These are phyloP conservation scores for Kwoniella sp. DNA, from an alignment of 768 basidiomycete species.

Conservation along the genomic window DNA sequence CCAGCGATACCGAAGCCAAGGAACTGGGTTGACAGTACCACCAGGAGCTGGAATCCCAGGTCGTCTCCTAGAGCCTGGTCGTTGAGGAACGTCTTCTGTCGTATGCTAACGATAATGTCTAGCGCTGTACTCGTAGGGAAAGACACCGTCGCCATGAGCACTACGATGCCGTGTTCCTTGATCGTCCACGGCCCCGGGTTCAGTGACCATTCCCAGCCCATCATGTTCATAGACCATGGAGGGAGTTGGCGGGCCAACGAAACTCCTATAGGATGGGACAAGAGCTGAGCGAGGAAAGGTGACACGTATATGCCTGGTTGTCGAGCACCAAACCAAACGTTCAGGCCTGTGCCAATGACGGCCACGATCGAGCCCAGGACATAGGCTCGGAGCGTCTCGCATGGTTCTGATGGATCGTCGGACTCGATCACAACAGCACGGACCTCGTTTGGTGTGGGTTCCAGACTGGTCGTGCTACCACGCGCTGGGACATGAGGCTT, in stretches of 20 bases:
- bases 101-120: constrained; percentile 2
- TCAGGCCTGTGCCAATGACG: constrained; percentile 2
- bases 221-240: background rate
- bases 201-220: background rate
- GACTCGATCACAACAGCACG: constrained; percentile 7
- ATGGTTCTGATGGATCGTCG: constrained; percentile 10
- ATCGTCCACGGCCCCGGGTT: constrained; percentile 5
- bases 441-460: too few species aligned
- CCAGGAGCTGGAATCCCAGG: constrained; percentile 4
- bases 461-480: too few species aligned
- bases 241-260: background rate
- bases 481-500: too few species aligned
- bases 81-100: constrained; percentile 5
- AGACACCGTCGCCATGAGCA: constrained; percentile 9
- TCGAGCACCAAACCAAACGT: constrained; percentile 9
- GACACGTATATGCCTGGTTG: constrained; percentile 13
- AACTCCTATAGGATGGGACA: constrained; percentile 5
- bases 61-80: constrained; percentile 1
- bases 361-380: constrained; percentile 7
- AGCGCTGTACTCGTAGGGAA: constrained; percentile 7
- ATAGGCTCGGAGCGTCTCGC: constrained; percentile 11
- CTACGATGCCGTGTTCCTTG: constrained; percentile 8
- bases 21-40: constrained; percentile 53
- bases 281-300: constrained; percentile 8
- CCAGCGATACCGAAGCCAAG: constrained; percentile 90